These are phyloP conservation scores for Fusarium nematophilum DNA, from an alignment of 2,329 filamentous ascomycete species.

Conservation along the genomic window DNA sequence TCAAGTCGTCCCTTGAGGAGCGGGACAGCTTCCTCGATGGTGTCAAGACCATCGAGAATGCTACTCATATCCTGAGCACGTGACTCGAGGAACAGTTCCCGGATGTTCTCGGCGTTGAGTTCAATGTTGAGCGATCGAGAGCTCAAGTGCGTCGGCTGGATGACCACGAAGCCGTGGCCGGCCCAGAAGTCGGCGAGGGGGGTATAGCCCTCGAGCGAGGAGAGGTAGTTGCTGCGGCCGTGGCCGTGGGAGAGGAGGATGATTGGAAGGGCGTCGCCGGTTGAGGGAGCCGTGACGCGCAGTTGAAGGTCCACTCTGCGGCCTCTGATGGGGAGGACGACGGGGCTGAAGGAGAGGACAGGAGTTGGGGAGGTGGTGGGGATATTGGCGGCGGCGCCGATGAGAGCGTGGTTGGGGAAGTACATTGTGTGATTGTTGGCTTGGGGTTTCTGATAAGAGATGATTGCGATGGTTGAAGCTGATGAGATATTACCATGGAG, in stretches of 20 bases:
- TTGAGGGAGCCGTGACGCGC: constrained; percentile 35
- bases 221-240: constrained; percentile 42
- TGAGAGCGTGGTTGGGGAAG: constrained; percentile 35
- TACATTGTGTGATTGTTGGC: constrained; percentile 29
- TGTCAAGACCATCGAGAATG: constrained; percentile 40
- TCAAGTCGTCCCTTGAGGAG: constrained; percentile 40
- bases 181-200: constrained; percentile 44
- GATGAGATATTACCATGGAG: not conserved
- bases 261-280: constrained; percentile 33
- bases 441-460: not conserved
- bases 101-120: constrained; percentile 5
- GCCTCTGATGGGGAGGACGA: constrained; percentile 25
- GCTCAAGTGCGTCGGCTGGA: constrained; percentile 44
- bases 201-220: constrained; percentile 39
- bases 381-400: constrained; percentile 40
- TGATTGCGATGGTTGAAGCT: not conserved
- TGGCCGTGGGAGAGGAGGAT: constrained; percentile 44
- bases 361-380: constrained; percentile 29
- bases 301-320: constrained; percentile 40
- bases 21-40: constrained; percentile 36
- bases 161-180: constrained; percentile 43
- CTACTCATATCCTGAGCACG: constrained; percentile 37
- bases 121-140: constrained; percentile 29
- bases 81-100: constrained; percentile 35
- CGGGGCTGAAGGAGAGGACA: constrained; percentile 39